Evolutionary conservation across 768 basidiomycete genomes (phyloP).

Genomic region (Boletellus ananas): DNA sequence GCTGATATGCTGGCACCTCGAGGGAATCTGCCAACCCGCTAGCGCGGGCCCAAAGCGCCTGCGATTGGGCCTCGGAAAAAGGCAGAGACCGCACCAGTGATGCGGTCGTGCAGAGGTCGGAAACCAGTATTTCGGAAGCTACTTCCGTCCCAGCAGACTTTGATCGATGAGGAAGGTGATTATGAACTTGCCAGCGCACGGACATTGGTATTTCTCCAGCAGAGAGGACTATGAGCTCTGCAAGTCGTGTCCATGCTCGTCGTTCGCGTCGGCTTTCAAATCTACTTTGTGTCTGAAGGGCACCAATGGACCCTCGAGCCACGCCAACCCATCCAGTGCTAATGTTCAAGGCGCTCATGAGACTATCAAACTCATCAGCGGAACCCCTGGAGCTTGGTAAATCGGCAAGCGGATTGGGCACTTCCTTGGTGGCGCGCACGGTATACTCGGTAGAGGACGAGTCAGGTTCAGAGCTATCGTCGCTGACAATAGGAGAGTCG

Average conservation of each 20-base stretch:
- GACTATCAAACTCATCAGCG: slow-evolving; percentile 35
- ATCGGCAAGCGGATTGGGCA: slow-evolving; percentile 15
- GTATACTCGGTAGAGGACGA: slow-evolving; percentile 30
- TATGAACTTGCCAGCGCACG: slow-evolving; percentile 53
- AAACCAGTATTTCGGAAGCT: slow-evolving; percentile 35
- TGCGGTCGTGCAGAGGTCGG: slow-evolving; percentile 55
- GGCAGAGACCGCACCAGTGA: slow-evolving; percentile 45
- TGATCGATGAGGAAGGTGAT: slow-evolving; percentile 38
- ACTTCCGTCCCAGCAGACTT: background rate
- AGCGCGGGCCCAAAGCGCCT: slow-evolving; percentile 41
- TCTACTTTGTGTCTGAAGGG: background rate
- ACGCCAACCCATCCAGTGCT: slow-evolving; percentile 36
- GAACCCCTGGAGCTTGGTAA: slow-evolving; percentile 37
- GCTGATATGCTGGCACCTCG: slow-evolving; percentile 44
- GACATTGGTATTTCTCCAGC: slow-evolving; percentile 21
- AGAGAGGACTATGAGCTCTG: slow-evolving; percentile 43
- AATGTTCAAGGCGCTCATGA: slow-evolving; percentile 41
- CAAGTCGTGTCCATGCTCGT: slow-evolving; percentile 49
- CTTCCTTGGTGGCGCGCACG: slow-evolving; percentile 16
- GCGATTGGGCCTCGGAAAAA: slow-evolving; percentile 40
- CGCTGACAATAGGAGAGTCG: slow-evolving; percentile 22
- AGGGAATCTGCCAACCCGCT: slow-evolving; percentile 21
- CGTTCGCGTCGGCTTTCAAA: slow-evolving; percentile 36
- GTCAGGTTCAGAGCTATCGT: slow-evolving; percentile 26
- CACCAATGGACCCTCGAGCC: slow-evolving; percentile 24